These are phyloP conservation scores for Colletotrichum musicola DNA, from an alignment of 2,329 filamentous ascomycete species.

Conservation along the genomic window DNA sequence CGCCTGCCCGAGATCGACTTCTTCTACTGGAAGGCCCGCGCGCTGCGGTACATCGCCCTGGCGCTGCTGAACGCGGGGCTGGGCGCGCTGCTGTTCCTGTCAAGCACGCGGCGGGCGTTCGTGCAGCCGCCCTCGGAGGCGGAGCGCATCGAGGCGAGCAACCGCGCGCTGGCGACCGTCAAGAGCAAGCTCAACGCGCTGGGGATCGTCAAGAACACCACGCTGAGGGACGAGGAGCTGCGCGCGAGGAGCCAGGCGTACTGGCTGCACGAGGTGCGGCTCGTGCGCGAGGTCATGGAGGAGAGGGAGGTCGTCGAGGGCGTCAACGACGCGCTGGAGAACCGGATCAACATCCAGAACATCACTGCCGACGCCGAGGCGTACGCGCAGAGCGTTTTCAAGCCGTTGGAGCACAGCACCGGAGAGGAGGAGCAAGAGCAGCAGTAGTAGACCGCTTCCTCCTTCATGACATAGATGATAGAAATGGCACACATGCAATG, in stretches of 20 bases:
- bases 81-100: constrained; percentile 78
- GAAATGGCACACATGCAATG: background rate
- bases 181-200: constrained; percentile 78
- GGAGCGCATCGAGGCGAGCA: constrained; percentile 74
- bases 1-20: constrained; percentile 74
- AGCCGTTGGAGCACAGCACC: constrained; percentile 44
- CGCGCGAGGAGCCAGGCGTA: constrained; percentile 77
- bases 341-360: constrained; percentile 71
- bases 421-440: constrained; percentile 29
- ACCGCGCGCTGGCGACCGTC: constrained; percentile 68
- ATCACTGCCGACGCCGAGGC: constrained; percentile 74
- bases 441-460: background rate
- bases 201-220: constrained; percentile 84
- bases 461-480: background rate
- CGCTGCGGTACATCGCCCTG: constrained; percentile 73
- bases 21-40: constrained; percentile 78
- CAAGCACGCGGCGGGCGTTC: constrained; percentile 84
- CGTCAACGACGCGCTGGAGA: constrained; percentile 75
- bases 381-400: constrained; percentile 64
- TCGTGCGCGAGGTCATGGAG: constrained; percentile 83
- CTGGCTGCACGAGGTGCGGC: constrained; percentile 81
- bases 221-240: constrained; percentile 78
- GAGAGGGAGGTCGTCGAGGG: constrained; percentile 80
- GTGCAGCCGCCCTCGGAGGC: constrained; percentile 70
- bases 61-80: constrained; percentile 73